Conservation (phyloP, 2,329 filamentous ascomycete species). For the Colletotrichum sp. region DNA sequence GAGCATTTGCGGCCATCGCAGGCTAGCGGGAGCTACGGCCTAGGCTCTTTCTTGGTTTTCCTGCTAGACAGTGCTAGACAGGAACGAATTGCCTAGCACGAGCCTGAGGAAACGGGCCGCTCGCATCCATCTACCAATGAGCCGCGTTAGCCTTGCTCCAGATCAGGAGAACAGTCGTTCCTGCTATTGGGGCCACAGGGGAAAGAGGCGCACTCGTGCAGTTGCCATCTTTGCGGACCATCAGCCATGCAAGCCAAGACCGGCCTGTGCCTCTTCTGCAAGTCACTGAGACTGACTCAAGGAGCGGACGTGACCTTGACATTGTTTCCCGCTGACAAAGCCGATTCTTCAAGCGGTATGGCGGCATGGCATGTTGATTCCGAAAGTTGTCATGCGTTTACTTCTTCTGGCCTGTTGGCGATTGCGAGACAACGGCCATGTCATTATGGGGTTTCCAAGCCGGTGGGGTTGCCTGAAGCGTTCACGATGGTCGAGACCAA, state of each 20-base stretch:
- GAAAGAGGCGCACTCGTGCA: neutral
- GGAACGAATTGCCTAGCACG: neutral
- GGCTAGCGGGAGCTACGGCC: neutral
- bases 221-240: neutral
- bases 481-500: neutral
- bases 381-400: neutral
- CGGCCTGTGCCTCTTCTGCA: neutral
- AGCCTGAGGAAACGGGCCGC: slow-evolving; percentile 9
- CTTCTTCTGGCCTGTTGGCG: neutral
- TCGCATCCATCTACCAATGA: neutral
- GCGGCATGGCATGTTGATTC: neutral
- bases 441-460: neutral
- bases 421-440: neutral
- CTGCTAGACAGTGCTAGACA: neutral
- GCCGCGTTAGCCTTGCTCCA: neutral
- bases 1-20: neutral
- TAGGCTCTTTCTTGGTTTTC: neutral
- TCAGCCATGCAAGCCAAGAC: slow-evolving; percentile 6
- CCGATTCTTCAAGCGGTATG: neutral
- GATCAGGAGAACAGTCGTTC: neutral
- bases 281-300: neutral
- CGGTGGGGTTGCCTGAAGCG: neutral
- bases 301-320: neutral
- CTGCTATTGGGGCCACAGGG: neutral
- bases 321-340: neutral